These are phyloP conservation scores for Hordeum pubiflorum DNA, from an alignment of 202 grass and related monocot genomes.

Conservation along the genomic window DNA sequence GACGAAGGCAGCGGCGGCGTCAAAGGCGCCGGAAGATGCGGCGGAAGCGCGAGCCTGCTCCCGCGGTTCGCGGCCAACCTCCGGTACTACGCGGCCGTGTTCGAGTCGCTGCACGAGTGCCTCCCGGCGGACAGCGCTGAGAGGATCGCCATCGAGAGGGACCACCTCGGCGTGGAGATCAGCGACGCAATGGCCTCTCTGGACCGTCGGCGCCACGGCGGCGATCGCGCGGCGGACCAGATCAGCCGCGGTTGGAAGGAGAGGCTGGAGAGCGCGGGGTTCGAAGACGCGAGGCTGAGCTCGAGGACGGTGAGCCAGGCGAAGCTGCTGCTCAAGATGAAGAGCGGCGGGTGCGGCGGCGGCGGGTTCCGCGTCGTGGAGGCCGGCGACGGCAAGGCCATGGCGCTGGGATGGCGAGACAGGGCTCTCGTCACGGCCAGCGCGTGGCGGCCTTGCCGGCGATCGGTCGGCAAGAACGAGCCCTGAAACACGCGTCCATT, in stretches of 20 bases:
- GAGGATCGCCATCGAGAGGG: slow-evolving; percentile 68
- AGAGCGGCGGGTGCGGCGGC: slow-evolving; percentile 41
- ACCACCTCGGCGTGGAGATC: slow-evolving; percentile 69
- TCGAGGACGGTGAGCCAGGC: slow-evolving; percentile 78
- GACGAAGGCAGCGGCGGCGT: neutral
- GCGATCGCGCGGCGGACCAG: neutral
- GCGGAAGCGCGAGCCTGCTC: slow-evolving; percentile 5
- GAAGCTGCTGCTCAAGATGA: slow-evolving; percentile 83
- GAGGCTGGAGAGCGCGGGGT: slow-evolving; percentile 46
- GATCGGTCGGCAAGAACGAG: neutral
- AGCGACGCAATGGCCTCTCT: slow-evolving; percentile 14
- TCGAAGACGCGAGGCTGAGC: slow-evolving; percentile 44
- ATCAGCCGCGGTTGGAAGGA: slow-evolving; percentile 31
- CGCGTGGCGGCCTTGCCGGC: slow-evolving; percentile 35
- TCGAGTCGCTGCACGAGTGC: slow-evolving; percentile 71
- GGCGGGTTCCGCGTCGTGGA: slow-evolving; percentile 53
- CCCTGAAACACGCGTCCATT: neutral
- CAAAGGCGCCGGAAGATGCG: neutral
- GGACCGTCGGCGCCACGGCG: neutral
- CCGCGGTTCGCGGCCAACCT: slow-evolving; percentile 49
- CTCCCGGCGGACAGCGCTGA: slow-evolving; percentile 61
- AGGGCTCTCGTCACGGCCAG: slow-evolving; percentile 40
- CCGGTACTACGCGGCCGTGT: slow-evolving; percentile 61
- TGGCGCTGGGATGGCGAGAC: slow-evolving; percentile 62
- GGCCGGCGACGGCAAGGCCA: slow-evolving; percentile 27